Evolutionary conservation across 2,329 filamentous ascomycete genomes (phyloP).

Genomic region (Penicillium sp.): DNA sequence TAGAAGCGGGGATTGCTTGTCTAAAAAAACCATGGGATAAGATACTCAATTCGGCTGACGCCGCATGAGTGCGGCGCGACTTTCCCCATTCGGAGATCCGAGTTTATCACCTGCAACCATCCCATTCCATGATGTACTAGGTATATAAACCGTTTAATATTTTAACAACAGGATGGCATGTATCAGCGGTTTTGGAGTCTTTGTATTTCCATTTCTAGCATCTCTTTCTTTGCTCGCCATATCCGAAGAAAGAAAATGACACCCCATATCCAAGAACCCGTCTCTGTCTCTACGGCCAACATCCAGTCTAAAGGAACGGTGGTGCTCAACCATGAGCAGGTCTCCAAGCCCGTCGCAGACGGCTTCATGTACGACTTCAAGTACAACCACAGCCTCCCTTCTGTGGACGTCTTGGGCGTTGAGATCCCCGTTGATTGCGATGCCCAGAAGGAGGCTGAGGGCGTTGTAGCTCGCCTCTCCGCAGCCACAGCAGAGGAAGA

Average conservation of each 20-base stretch:
- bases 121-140: no score
- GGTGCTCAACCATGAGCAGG: neutral
- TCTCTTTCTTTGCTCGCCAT: no score
- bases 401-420: slow-evolving; percentile 33
- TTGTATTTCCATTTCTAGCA: neutral
- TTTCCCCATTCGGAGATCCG: no score
- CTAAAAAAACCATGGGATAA: no score
- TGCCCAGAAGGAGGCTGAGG: slow-evolving; percentile 10
- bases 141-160: no score
- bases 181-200: no score
- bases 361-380: slow-evolving; percentile 51
- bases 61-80: no score
- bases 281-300: neutral
- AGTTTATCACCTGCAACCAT: no score
- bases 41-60: no score
- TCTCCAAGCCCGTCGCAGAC: slow-evolving; percentile 38
- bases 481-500: slow-evolving; percentile 22
- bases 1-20: no score
- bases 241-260: neutral
- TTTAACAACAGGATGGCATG: no score
- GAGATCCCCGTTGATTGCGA: slow-evolving; percentile 33
- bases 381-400: slow-evolving; percentile 46
- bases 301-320: neutral
- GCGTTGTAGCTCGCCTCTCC: slow-evolving; percentile 22
- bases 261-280: neutral